phyloP scores from a whole-genome alignment of 148 eudicot species.

The Camellia japonica region DNA sequence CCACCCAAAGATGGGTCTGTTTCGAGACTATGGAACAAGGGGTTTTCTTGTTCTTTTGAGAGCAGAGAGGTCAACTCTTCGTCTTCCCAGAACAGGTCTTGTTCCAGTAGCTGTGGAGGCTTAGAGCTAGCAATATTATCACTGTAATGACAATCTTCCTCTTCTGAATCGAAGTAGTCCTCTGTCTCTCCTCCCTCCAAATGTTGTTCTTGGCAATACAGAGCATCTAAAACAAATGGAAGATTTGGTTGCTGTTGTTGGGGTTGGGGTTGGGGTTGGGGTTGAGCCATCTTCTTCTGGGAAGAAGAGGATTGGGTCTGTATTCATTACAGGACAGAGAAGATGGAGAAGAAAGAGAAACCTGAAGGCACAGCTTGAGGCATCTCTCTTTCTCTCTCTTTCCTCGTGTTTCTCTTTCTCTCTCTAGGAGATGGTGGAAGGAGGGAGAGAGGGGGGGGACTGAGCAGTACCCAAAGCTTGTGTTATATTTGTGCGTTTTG shows the following conservation, averaged over 20 bases:
- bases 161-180: background rate
- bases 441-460: background rate
- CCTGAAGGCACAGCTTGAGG: slow-evolving; percentile 16
- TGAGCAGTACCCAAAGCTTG: slow-evolving; percentile 12
- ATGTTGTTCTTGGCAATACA: slow-evolving; percentile 44
- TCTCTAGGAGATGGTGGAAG: background rate
- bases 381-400: slow-evolving; percentile 7
- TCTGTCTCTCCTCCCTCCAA: slow-evolving; percentile 18
- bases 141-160: slow-evolving; percentile 10
- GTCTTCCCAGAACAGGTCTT: slow-evolving; percentile 53
- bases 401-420: background rate
- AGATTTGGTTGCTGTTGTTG: slow-evolving; percentile 10
- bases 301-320: slow-evolving; percentile 22
- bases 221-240: slow-evolving; percentile 27
- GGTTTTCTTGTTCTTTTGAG: slow-evolving; percentile 15
- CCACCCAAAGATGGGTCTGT: slow-evolving; percentile 8
- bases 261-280: background rate
- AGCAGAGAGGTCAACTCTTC: slow-evolving; percentile 44
- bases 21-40: background rate
- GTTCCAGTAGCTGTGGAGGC: slow-evolving; percentile 18
- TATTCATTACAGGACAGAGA: slow-evolving; percentile 21
- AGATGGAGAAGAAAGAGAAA: slow-evolving; percentile 16
- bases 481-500: slow-evolving; percentile 17
- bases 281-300: slow-evolving; percentile 31
- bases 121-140: background rate